A percentile compares a stretch with the other conserved stretches of the same genome.
Evolutionary conservation across 192 early-diverging fungal species (phyloP).

Genomic region (Backusella circina): DNA sequence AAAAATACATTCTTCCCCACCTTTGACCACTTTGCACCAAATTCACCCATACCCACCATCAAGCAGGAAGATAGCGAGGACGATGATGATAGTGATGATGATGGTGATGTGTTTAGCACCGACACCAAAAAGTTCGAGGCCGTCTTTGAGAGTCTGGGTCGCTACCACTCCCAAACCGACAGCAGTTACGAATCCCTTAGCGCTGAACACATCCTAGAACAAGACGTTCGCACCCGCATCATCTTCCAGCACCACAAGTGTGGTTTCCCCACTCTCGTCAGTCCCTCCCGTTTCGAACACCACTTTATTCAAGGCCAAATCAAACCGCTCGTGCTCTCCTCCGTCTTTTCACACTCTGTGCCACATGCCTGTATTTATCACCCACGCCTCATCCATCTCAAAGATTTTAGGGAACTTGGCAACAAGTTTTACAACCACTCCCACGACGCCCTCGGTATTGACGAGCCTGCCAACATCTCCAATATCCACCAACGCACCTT

Average conservation of each 20-base stretch:
- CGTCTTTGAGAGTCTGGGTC: not conserved
- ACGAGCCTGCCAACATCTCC: slow-evolving; percentile 10
- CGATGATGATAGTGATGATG: not conserved
- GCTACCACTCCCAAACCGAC: not conserved
- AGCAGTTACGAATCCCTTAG: not conserved
- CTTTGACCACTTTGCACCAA: not conserved
- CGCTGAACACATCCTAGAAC: not conserved
- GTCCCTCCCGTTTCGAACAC: not conserved
- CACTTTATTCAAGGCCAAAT: not conserved
- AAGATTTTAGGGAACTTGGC: not conserved
- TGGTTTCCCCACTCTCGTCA: slow-evolving; percentile 11
- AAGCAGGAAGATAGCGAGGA: not conserved
- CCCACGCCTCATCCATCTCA: not conserved
- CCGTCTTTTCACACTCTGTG: slow-evolving; percentile 6
- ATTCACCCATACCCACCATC: not conserved
- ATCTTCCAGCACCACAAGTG: slow-evolving; percentile 13
- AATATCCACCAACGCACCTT: slow-evolving; percentile 22
- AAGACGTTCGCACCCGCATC: not conserved
- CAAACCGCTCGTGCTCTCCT: not conserved
- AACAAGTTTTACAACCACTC: slow-evolving; percentile 10
- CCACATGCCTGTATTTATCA: slow-evolving; percentile 11
- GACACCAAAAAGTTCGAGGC: not conserved
- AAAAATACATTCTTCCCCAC: not conserved
- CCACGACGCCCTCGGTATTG: not conserved
- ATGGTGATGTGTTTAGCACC: not conserved